Conservation (phyloP, 208 protist genomes). For the Histomonas meleagridis region DNA sequence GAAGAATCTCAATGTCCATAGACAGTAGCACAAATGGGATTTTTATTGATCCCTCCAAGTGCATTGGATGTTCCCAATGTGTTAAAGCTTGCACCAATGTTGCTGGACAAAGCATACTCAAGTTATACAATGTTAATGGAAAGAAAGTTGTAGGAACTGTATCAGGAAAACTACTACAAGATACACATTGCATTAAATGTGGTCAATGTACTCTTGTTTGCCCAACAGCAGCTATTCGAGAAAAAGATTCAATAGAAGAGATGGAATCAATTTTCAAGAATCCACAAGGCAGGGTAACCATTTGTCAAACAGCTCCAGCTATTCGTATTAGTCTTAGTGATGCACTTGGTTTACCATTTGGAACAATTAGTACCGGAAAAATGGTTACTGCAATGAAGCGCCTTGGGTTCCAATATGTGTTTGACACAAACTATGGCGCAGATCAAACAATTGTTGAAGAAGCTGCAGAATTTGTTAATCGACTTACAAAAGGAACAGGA, state of each 20-base stretch:
- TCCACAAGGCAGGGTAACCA: neutral
- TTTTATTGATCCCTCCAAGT: neutral
- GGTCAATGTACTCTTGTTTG: constrained; percentile 53
- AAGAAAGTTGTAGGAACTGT: neutral
- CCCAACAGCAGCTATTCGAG: constrained; percentile 47
- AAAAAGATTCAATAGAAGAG: neutral
- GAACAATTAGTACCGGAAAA: constrained; percentile 41
- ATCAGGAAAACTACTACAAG: neutral
- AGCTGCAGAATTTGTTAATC: constrained; percentile 43
- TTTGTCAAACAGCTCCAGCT: constrained; percentile 49
- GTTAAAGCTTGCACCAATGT: neutral
- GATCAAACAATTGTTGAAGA: constrained; percentile 55
- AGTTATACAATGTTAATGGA: too few relatives aligned
- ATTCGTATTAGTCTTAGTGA: constrained; percentile 48
- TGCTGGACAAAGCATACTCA: too few relatives aligned
- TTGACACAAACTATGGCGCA: constrained; percentile 52
- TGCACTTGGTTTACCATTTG: constrained; percentile 41
- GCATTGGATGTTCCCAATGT: neutral
- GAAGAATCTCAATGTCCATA: too few relatives aligned
- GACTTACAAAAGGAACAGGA: constrained; percentile 30
- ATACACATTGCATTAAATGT: constrained; percentile 52
- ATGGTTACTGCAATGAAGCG: constrained; percentile 45
- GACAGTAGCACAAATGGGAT: too few relatives aligned
- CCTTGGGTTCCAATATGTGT: constrained; percentile 52
- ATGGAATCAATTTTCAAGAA: neutral